Conservation (phyloP, 1,284 basidiomycete species). For the Cryptococcus floricola region DNA sequence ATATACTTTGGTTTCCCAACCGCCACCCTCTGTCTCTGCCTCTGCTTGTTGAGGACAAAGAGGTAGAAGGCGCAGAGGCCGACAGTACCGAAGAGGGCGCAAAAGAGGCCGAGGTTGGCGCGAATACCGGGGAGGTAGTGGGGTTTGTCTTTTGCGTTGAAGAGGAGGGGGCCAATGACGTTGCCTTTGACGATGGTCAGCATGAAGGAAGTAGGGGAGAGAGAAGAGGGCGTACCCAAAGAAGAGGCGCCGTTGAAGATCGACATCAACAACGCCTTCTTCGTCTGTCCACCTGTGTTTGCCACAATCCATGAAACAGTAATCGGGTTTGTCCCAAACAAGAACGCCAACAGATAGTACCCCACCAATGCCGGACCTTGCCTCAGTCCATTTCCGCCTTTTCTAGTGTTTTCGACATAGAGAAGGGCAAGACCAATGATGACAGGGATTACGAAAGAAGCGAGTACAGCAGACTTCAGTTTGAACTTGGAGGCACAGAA, state of each 20-base stretch:
- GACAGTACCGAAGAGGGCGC: slow-evolving; percentile 32
- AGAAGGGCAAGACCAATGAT: slow-evolving; percentile 37
- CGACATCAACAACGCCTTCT: slow-evolving; percentile 45
- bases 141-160: slow-evolving; percentile 42
- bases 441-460: slow-evolving; percentile 34
- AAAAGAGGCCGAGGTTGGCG: slow-evolving; percentile 43
- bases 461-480: slow-evolving; percentile 39
- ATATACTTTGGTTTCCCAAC: slow-evolving; percentile 43
- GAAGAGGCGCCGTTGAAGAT: slow-evolving; percentile 34
- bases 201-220: not conserved
- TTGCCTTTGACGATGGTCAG: not conserved
- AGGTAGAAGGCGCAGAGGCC: slow-evolving; percentile 35
- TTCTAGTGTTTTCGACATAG: slow-evolving; percentile 7
- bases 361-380: slow-evolving; percentile 30
- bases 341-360: slow-evolving; percentile 49
- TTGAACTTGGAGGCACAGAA: slow-evolving; percentile 36
- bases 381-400: slow-evolving; percentile 14
- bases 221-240: slow-evolving; percentile 10
- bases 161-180: slow-evolving; percentile 27
- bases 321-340: slow-evolving; percentile 49
- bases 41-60: slow-evolving; percentile 37
- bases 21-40: slow-evolving; percentile 41
- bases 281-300: slow-evolving; percentile 45
- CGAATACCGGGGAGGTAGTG: slow-evolving; percentile 42
- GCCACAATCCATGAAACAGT: slow-evolving; percentile 49